These are phyloP conservation scores for Helotiales sp. DNA, from an alignment of 2,329 filamentous ascomycete genomes.

Conservation along the genomic window DNA sequence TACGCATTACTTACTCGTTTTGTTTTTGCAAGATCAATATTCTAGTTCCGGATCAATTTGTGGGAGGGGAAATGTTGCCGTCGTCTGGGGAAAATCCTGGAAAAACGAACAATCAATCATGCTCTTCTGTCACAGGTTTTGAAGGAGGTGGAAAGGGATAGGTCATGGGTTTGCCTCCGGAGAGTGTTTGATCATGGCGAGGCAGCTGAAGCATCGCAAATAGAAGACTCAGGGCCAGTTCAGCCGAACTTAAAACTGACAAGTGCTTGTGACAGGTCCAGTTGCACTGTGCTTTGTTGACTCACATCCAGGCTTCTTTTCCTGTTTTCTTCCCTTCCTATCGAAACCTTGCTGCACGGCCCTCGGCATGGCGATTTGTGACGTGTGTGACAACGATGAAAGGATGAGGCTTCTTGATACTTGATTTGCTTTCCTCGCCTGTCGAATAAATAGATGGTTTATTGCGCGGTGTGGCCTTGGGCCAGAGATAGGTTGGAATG, in stretches of 20 bases:
- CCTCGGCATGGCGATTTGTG: conserved; percentile 4
- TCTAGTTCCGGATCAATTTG: background rate
- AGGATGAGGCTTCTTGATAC: conserved; percentile 5
- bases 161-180: conserved; percentile 1
- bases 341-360: background rate
- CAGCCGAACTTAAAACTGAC: background rate
- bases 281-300: background rate
- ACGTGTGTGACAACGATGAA: conserved; percentile 8
- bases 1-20: background rate
- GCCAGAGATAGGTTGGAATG: background rate
- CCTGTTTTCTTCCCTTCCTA: conserved; percentile 2
- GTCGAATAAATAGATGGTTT: background rate
- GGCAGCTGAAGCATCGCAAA: conserved; percentile 10
- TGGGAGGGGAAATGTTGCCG: background rate
- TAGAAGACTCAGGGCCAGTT: background rate
- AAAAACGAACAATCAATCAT: background rate
- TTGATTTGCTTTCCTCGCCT: no score
- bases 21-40: background rate
- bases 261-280: conserved; percentile 1
- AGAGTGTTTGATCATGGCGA: background rate
- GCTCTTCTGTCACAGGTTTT: conserved; percentile 2
- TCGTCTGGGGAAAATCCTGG: background rate
- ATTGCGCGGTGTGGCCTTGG: background rate
- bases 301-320: background rate
- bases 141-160: background rate